Evolutionary conservation across 768 basidiomycete genomes (phyloP), one percentile per base, ranked within the genome.

Genomic region (Suillus spraguei): DNA sequence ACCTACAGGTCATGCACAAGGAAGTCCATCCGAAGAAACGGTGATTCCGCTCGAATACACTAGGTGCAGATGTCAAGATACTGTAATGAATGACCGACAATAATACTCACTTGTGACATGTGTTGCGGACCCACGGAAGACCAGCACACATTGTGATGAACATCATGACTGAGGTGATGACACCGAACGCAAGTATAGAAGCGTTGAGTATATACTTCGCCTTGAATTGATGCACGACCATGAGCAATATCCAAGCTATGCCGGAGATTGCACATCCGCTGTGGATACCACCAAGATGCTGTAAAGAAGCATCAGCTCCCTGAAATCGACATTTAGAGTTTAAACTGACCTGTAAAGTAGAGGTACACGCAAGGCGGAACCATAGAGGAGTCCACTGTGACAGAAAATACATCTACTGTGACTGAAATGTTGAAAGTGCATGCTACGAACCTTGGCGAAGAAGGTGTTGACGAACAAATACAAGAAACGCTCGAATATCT

Each of bases 201-300:
- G 82, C 80, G 68, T 84, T 82, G 64, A 83, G 85, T 36, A 80
- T 65, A 60, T 81, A 72, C 63, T 80, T 81, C 58, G 81, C 69
- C 42, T 76, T 79, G 75, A 84, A 88, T 56, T 85, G 85, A 61
- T 81, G 80, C 63, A 85, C 79, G 59, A 91, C 78, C 72, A 85
- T 87, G 67, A 84, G 82, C 52, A 90, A 71, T 53, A 92, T 78
- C 91, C 91, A 92, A 3, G 83, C 77, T 38, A 88, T 82, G 63
- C 87, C 89, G 22, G 90, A 89, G 36, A 86, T 69, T 1, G 89
- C 89, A 68, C 90, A 92, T 24, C 89, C 90, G 55, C 85, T 87
- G 69, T 93, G 91, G 67, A 92, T 90, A 20, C 91, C 91, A 14
- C 91, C 91, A 36, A 93, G 83, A 74, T 93, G 91, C 83, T 87